Percentiles rank a stretch among this genome's conserved stretches.
Conservation (phyloP, 768 basidiomycete species). For the Cystobasidiopsis lactophilus region DNA sequence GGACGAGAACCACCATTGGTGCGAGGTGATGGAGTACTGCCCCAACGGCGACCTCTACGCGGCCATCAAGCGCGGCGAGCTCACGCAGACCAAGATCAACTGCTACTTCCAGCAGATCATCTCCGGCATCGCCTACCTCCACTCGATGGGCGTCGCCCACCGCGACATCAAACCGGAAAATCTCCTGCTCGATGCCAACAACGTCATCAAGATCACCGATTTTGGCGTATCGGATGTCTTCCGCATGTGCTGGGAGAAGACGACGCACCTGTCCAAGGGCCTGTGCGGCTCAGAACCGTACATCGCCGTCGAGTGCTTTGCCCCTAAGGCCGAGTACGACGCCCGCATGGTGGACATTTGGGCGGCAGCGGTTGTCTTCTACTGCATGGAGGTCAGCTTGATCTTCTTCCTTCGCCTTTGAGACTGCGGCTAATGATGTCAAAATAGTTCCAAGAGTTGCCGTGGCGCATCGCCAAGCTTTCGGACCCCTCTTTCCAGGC, state of each 20-base stretch:
- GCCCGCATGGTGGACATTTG: slow-evolving; percentile 66
- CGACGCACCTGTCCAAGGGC: slow-evolving; percentile 89
- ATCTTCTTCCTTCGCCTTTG: background rate
- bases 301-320: slow-evolving; percentile 93
- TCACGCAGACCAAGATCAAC: slow-evolving; percentile 80
- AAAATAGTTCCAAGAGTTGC: slow-evolving; percentile 64
- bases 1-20: slow-evolving; percentile 89
- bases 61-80: slow-evolving; percentile 89
- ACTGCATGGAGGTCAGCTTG: slow-evolving; percentile 45
- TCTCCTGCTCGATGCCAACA: slow-evolving; percentile 71
- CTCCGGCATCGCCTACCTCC: slow-evolving; percentile 66
- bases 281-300: slow-evolving; percentile 96
- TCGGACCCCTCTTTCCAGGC: slow-evolving; percentile 58
- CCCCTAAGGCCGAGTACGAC: slow-evolving; percentile 67
- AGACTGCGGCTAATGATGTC: slow-evolving; percentile 20
- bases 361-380: slow-evolving; percentile 92
- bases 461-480: slow-evolving; percentile 83
- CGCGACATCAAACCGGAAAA: slow-evolving; percentile 98
- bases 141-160: slow-evolving; percentile 91
- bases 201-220: slow-evolving; percentile 91
- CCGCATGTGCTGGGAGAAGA: slow-evolving; percentile 89
- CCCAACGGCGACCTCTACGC: slow-evolving; percentile 85
- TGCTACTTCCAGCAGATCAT: slow-evolving; percentile 96
- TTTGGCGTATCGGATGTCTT: slow-evolving; percentile 99
- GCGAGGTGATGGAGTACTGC: slow-evolving; percentile 33